A percentile compares a stretch with the other conserved stretches of the same genome.
These are phyloP conservation scores for Nidula microcarpa DNA, from an alignment of 768 basidiomycete species.

Conservation along the genomic window DNA sequence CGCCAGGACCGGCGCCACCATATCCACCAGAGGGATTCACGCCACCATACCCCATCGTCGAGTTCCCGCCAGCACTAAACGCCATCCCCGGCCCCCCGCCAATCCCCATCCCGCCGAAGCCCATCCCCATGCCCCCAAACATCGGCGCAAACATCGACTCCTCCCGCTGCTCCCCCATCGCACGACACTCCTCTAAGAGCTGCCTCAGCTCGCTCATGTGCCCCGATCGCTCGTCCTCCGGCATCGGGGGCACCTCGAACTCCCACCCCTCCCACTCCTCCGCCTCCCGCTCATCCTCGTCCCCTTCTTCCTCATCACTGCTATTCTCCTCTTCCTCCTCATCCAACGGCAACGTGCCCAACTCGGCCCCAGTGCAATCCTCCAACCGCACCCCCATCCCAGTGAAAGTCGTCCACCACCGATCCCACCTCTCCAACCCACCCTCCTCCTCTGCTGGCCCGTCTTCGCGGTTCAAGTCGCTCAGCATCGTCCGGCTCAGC, in stretches of 20 bases:
- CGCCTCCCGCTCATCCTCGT: conserved; percentile 24
- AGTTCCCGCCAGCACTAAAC: not conserved
- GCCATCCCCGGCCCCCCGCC: not conserved
- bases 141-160: conserved; percentile 27
- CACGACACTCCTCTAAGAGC: conserved; percentile 53
- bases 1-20: too few species aligned
- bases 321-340: conserved; percentile 19
- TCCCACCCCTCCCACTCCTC: conserved; percentile 19
- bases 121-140: conserved; percentile 8
- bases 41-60: not conserved
- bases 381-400: conserved; percentile 56
- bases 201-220: conserved; percentile 45
- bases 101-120: conserved; percentile 1
- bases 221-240: conserved; percentile 18
- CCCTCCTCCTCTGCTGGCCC: conserved; percentile 40
- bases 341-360: conserved; percentile 45
- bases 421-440: conserved; percentile 58
- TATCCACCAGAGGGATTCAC: too few species aligned
- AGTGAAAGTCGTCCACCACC: conserved; percentile 61
- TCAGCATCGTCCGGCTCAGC: conserved; percentile 51
- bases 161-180: conserved; percentile 42
- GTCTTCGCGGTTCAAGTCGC: conserved; percentile 52
- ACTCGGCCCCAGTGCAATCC: conserved; percentile 67
- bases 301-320: conserved; percentile 19
- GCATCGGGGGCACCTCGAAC: conserved; percentile 20